Evolutionary conservation across 1,139 yeast genomes (phyloP).

Genomic region (Blastobotrys arbuscula): DNA sequence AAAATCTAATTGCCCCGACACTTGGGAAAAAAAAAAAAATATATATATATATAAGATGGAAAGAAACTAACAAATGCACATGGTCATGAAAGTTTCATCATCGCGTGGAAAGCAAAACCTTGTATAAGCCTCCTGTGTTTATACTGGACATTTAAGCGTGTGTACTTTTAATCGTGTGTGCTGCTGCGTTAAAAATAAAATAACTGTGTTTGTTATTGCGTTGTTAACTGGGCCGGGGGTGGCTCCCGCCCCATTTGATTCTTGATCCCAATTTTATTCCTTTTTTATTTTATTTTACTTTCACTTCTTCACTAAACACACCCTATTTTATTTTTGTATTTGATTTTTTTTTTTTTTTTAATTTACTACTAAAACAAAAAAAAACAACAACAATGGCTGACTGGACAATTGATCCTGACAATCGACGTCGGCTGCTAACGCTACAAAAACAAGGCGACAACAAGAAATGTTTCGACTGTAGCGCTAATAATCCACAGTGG

Average conservation of each 20-base stretch:
- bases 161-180: no score
- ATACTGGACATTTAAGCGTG: not conserved
- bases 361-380: not conserved
- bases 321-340: not conserved
- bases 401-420: slow-evolving; percentile 88
- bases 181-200: no score
- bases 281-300: not conserved
- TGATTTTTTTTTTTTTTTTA: slow-evolving; percentile 2
- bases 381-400: slow-evolving; percentile 30
- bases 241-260: no score
- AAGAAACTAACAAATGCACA: no score
- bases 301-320: not conserved
- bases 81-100: no score
- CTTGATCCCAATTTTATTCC: not conserved
- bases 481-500: slow-evolving; percentile 97
- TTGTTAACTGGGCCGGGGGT: no score
- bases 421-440: slow-evolving; percentile 72
- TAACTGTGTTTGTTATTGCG: no score
- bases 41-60: no score
- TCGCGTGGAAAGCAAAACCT: not conserved
- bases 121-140: not conserved
- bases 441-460: slow-evolving; percentile 78
- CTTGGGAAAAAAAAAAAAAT: not conserved
- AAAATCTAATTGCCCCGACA: not conserved
- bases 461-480: slow-evolving; percentile 90